Percentiles rank a stretch among this genome's conserved stretches.
Conservation (phyloP, 116 monocot genomes). For the Thalassia testudinum region DNA sequence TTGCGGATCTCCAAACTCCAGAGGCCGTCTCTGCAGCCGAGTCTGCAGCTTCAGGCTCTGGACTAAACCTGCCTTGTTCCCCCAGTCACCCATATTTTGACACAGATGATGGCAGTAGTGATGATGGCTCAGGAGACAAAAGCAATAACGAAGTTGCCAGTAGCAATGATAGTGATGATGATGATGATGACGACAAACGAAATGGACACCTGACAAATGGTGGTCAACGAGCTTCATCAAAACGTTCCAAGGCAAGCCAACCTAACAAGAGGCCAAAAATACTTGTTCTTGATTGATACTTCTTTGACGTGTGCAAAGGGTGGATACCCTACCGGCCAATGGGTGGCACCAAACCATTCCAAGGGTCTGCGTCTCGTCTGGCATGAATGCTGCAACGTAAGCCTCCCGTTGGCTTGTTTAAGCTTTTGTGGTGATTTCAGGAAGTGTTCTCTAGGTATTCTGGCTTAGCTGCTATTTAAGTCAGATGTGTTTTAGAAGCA, state of each 20-base stretch:
- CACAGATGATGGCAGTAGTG: neutral
- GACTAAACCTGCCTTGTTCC: neutral
- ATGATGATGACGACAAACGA: slow-evolving; percentile 5
- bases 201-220: neutral
- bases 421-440: no score
- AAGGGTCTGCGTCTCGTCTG: no score
- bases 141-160: neutral
- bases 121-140: slow-evolving; percentile 13
- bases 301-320: neutral
- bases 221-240: neutral
- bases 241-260: neutral
- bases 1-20: slow-evolving; percentile 62
- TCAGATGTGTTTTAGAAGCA: no score
- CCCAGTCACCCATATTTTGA: neutral
- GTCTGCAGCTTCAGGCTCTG: slow-evolving; percentile 18
- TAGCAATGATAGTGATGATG: slow-evolving; percentile 9
- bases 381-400: no score
- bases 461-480: no score
- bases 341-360: no score
- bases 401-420: no score
- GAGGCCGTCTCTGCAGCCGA: slow-evolving; percentile 63
- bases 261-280: slow-evolving; percentile 39
- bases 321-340: no score
- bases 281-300: slow-evolving; percentile 22
- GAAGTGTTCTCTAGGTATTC: no score